Evolutionary conservation across 2,329 filamentous ascomycete genomes (phyloP).

Genomic region (Colletotrichum tamarilloi): DNA sequence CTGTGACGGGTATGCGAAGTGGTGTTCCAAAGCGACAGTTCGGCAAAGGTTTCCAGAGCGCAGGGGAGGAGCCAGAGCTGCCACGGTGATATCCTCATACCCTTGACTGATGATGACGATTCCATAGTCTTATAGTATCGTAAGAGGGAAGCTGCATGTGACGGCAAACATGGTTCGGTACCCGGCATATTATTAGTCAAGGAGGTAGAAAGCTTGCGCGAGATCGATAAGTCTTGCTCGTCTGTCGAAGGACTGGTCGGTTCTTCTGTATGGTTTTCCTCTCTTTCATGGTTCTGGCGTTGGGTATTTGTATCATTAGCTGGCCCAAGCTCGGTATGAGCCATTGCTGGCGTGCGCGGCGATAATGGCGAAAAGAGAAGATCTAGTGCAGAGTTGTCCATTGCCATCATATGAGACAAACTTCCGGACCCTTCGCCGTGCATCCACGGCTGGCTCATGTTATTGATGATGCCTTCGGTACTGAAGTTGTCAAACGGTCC

Average conservation of each 20-base stretch:
- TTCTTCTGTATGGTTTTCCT: background rate
- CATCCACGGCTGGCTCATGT: slow-evolving; percentile 7
- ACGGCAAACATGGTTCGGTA: slow-evolving; percentile 10
- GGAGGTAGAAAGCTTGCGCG: background rate
- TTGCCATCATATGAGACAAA: slow-evolving; percentile 5
- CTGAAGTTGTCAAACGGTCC: background rate
- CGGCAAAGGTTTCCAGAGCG: slow-evolving; percentile 53
- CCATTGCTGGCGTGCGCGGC: background rate
- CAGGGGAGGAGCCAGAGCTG: slow-evolving; percentile 55
- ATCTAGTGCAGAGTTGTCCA: slow-evolving; percentile 8
- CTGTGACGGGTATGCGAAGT: slow-evolving; percentile 50
- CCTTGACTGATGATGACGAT: slow-evolving; percentile 41
- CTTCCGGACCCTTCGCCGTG: slow-evolving; percentile 6
- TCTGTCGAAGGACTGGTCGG: background rate
- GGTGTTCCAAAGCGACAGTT: slow-evolving; percentile 52
- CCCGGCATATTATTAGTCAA: slow-evolving; percentile 9
- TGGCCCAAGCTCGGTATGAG: background rate
- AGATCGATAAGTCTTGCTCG: background rate
- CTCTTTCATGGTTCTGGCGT: background rate
- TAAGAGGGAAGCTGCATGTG: slow-evolving; percentile 41
- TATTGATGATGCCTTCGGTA: background rate
- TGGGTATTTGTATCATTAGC: background rate
- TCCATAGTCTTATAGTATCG: slow-evolving; percentile 46
- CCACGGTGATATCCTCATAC: slow-evolving; percentile 55
- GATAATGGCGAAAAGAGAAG: background rate